These are phyloP conservation scores for Ilyonectria mors-panacis DNA, from an alignment of 2,329 filamentous ascomycete species.

Conservation along the genomic window DNA sequence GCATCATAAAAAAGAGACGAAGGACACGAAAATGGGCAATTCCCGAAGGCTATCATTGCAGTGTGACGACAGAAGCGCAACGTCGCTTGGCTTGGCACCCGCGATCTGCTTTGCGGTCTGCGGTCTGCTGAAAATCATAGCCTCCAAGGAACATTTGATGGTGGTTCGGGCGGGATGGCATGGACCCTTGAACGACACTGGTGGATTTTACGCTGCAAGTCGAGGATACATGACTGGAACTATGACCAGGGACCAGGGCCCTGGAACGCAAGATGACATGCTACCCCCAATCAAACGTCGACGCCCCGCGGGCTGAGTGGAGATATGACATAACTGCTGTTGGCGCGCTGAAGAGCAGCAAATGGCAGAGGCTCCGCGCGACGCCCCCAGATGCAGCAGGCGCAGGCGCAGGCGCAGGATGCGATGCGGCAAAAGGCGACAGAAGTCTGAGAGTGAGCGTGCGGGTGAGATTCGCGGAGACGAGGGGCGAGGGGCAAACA, in stretches of 20 bases:
- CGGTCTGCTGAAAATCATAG: slow-evolving; percentile 44
- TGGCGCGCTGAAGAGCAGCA: slow-evolving; percentile 30
- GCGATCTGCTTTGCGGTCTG: slow-evolving; percentile 22
- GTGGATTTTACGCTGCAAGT: slow-evolving; percentile 3
- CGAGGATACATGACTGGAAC: slow-evolving; percentile 34
- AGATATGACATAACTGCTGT: slow-evolving; percentile 49
- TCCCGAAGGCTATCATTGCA: slow-evolving; percentile 24
- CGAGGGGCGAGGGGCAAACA: slow-evolving; percentile 9
- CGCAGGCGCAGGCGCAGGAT: slow-evolving; percentile 38
- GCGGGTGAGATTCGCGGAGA: slow-evolving; percentile 5
- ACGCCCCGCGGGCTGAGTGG: slow-evolving; percentile 39
- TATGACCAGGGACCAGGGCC: slow-evolving; percentile 41
- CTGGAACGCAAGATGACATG: slow-evolving; percentile 52
- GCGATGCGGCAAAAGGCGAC: slow-evolving; percentile 37
- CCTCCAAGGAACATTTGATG: slow-evolving; percentile 36
- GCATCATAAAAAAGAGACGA: slow-evolving; percentile 6
- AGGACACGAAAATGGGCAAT: slow-evolving; percentile 20
- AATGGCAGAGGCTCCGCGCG: slow-evolving; percentile 39
- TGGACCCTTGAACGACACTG: slow-evolving; percentile 28
- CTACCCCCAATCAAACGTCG: slow-evolving; percentile 45
- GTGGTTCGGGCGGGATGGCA: slow-evolving; percentile 44
- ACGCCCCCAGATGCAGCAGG: slow-evolving; percentile 39
- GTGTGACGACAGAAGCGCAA: slow-evolving; percentile 32
- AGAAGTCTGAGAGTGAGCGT: slow-evolving; percentile 16
- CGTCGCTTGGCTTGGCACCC: slow-evolving; percentile 40